phyloP scores from a whole-genome alignment of 257 asterid species.

The Pogostemon cablin region DNA sequence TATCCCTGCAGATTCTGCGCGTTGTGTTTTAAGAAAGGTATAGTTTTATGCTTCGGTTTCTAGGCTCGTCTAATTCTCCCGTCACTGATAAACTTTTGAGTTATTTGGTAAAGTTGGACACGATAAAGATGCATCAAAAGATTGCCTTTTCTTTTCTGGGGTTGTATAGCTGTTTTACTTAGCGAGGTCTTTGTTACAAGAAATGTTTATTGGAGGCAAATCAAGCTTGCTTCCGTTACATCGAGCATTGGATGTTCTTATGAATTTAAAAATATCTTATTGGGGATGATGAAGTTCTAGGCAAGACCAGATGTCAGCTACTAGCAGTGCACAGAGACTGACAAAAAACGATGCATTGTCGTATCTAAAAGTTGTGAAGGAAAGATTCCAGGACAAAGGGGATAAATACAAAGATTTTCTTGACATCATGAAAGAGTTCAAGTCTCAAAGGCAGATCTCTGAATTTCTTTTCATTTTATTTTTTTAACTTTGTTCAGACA shows the following conservation, averaged over 20 bases:
- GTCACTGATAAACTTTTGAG: not conserved
- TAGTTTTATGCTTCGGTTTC: not conserved
- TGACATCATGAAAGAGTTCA: constrained; percentile 95
- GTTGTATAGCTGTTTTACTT: not conserved
- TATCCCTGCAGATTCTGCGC: constrained; percentile 4
- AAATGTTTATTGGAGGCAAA: not conserved
- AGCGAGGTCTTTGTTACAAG: constrained; percentile 3
- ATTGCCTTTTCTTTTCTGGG: not conserved
- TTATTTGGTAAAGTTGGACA: constrained; percentile 8
- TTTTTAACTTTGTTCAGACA: constrained; percentile 19
- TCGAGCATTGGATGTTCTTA: constrained; percentile 4
- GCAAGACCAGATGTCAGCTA: constrained; percentile 69
- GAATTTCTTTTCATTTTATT: not conserved
- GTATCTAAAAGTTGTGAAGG: constrained; percentile 84
- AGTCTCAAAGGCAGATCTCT: constrained; percentile 72
- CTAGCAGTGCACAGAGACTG: constrained; percentile 64
- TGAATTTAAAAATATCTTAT: constrained; percentile 13
- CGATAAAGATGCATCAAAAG: constrained; percentile 10
- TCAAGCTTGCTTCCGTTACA: constrained; percentile 1
- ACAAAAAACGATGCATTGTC: constrained; percentile 84
- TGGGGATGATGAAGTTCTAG: constrained; percentile 59
- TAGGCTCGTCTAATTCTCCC: constrained; percentile 9
- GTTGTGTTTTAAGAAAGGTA: constrained; percentile 6
- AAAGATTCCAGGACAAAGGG: constrained; percentile 72
- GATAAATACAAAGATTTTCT: constrained; percentile 87